Evolutionary conservation across 1,284 basidiomycete species (phyloP).

Genomic region (Pseudozyma thailandica): DNA sequence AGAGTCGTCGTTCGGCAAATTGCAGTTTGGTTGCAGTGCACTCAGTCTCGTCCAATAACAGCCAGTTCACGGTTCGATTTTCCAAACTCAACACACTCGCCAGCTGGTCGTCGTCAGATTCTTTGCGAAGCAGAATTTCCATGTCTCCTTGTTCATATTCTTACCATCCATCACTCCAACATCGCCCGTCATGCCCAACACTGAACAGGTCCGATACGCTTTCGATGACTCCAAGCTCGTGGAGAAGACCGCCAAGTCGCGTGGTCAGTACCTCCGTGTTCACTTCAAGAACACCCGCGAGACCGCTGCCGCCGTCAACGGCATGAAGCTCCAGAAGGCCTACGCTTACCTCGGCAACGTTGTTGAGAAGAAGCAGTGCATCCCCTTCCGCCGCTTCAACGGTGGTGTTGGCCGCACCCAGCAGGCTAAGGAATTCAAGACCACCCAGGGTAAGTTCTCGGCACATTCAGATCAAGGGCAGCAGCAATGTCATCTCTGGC

Average conservation of each 20-base stretch:
- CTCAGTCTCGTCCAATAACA: not conserved
- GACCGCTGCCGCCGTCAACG: conserved; percentile 72
- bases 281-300: conserved; percentile 99
- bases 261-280: conserved; percentile 96
- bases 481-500: not conserved
- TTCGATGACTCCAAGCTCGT: conserved; percentile 66
- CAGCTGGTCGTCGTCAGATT: conserved; percentile 12
- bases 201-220: conserved; percentile 65
- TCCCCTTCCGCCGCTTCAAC: conserved; percentile 96
- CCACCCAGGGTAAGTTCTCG: conserved; percentile 83
- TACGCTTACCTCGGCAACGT: conserved; percentile 95
- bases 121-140: not conserved
- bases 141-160: conserved; percentile 1
- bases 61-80: not conserved
- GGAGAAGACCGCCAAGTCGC: conserved; percentile 72
- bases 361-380: conserved; percentile 93
- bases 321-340: conserved; percentile 94
- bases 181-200: not conserved
- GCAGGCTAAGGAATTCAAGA: conserved; percentile 97
- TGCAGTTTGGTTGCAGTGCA: too few relatives aligned
- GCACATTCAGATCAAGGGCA: not conserved
- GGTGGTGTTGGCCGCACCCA: conserved; percentile 96
- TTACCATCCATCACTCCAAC: conserved; percentile 13
- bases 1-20: too few relatives aligned
- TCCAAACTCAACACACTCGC: not conserved